Base-by-base conservation (phyloP, 1,284 basidiomycete genomes). In the Phylloporus sp. region DNA sequence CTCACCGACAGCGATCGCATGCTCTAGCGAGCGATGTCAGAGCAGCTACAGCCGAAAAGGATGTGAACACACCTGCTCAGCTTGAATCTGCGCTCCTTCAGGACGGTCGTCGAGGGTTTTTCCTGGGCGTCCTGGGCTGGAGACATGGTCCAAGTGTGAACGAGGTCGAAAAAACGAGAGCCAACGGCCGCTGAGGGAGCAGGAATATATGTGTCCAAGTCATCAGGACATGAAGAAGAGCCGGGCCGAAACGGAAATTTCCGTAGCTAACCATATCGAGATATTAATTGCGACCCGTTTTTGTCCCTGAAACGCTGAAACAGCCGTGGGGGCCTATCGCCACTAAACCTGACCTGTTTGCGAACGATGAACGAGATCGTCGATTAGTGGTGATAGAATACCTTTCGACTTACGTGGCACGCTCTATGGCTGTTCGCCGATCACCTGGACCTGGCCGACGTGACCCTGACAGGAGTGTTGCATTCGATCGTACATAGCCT, bases 1-100 rank as follows among this genome's bases (percentile, higher is more conserved):
- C 91, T 86, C 81, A 94, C 92, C 92, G 88, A 84, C 92, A 94
- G 68, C 93, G 90, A 85, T 94, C 92, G 83, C 92, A 94, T 69
- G 92, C 92, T 78, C 93, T 93, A 68, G 39, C 68, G 71, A 68
- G 71, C 62, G 65, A 59, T 19, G 58, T 72, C 53, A 66, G 71
- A 63, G 45, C 39, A 56, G 65, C 10, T 55, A 12, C 39, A n/a
- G 32, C 41, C 25, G 57, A 57, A 32, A 55, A 27, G 52, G 70
- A 58, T 29, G 61, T 25, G 35, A 39, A 81, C 87, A 60, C 71
- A 91, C 93, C 92, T 91, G 87, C 91, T 93, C 67, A 94, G 81
- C 83, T 94, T 94, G 84, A 94, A 94, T 65, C 92, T 85, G 65
- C 93, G 84, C 75, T 94, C 92, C 79, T 93, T 94, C 66, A 91